Evolutionary conservation across 345 rosid genomes (phyloP), one percentile per base, ranked within the genome.

Genomic region (Erysimum cheiranthoides): DNA sequence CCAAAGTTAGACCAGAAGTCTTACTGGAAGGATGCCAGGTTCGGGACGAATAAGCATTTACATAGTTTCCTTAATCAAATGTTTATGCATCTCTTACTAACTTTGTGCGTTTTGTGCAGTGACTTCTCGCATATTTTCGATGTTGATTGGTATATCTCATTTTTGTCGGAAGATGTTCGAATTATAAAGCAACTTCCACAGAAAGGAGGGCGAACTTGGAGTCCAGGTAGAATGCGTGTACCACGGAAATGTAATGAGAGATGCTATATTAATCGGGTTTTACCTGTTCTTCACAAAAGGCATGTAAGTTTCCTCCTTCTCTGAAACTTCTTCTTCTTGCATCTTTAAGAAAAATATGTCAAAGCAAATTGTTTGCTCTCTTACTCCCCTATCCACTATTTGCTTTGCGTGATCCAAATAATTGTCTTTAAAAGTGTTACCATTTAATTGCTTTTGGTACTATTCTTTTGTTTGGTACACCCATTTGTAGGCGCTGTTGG

Each of bases 1-100:
- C 99, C 99, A 1, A 90, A 91, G 85, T 86, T 95, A 71, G 99
- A 95, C 83, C 93, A 87, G 76, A 95, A 95, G 67, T 95, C 99
- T 45, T 95, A 92, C 68, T 95, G 99, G 99, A 93, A 87, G 69
- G 99, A 95, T 65, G 73, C 96, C 30, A 95, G 99, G 99, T 95
- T 73, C 7, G 85, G 59, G 8, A 64, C 42, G 32, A 59, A 70
- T 61, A 18, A 66, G 13, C 59, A 32, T 77, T 3, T 18, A 58
- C 12, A 1, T 39, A 12, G 14, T 31, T 12, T 11, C 40, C 10
- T 38, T 16, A 16, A 11, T 18, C 0, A n/a, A 27, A 10, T 38
- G 28, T 75, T 75, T 46, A 3, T 59, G 39, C 3, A 6, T 31
- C 3, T 31, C 3, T 31, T 61, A 10, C 36, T 28, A 43, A 61